phyloP scores from a whole-genome alignment of 2,329 filamentous ascomycete genomes.

The Keithomyces neogunnii region DNA sequence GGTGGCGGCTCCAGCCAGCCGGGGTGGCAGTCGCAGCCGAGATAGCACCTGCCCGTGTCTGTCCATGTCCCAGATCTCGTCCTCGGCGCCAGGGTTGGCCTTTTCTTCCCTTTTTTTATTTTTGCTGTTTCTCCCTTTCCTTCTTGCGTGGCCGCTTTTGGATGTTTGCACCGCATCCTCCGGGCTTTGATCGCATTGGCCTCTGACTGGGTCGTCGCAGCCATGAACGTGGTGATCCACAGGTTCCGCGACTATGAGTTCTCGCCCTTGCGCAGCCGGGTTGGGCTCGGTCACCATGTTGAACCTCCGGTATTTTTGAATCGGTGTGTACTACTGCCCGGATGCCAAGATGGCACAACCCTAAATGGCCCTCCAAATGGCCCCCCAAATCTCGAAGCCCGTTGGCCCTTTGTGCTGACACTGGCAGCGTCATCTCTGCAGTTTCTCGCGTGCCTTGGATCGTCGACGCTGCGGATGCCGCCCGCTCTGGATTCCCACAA shows the following conservation, averaged over 20 bases:
- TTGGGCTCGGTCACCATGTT: neutral
- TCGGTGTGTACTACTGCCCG: neutral
- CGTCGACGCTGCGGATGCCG: constrained; percentile 25
- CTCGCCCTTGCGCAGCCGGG: constrained; percentile 16
- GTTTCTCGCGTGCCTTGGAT: constrained; percentile 27
- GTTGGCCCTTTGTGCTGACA: neutral
- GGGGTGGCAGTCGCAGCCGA: no score
- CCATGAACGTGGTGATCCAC: constrained; percentile 23
- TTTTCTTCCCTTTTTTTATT: neutral
- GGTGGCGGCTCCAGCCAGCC: no score
- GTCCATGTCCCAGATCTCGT: neutral
- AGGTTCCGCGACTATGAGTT: constrained; percentile 21
- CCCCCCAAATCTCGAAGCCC: neutral
- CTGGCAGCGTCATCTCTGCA: neutral
- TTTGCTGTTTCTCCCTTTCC: neutral
- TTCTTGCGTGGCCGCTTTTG: neutral
- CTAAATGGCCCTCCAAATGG: no score
- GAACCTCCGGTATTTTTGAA: neutral
- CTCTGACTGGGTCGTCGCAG: neutral
- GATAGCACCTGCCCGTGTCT: no score
- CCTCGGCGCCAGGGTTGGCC: neutral
- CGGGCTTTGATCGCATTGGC: neutral
- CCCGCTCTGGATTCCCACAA: constrained; percentile 33
- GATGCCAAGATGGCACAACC: no score
- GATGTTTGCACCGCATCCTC: no score